A percentile compares a stretch with the other conserved stretches of the same genome.
These are phyloP conservation scores for Ilyonectria mors-panacis DNA, from an alignment of 2,329 filamentous ascomycete species.

Conservation along the genomic window DNA sequence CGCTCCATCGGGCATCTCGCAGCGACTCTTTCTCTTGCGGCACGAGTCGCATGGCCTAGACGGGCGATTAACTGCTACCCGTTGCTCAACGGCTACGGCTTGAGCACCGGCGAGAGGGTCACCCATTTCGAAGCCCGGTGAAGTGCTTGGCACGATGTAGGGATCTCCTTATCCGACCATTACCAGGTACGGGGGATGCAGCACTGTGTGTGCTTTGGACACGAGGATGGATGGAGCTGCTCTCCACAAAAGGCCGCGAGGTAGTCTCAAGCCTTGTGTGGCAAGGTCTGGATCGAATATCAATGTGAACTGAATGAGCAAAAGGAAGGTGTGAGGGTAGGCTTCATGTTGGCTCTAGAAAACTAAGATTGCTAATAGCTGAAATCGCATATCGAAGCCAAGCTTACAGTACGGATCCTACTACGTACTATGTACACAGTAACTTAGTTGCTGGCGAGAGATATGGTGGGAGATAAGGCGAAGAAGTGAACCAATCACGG, in stretches of 20 bases:
- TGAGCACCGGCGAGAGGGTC: constrained; percentile 9
- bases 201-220: neutral
- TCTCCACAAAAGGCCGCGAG: neutral
- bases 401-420: neutral
- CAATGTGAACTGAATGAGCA: neutral
- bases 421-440: neutral
- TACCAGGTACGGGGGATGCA: neutral
- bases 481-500: constrained; percentile 1
- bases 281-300: neutral
- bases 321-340: neutral
- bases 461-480: neutral
- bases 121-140: constrained; percentile 4
- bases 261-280: neutral
- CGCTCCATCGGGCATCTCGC: constrained; percentile 9
- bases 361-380: constrained; percentile 6
- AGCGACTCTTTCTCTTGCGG: constrained; percentile 16
- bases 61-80: constrained; percentile 4
- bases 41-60: constrained; percentile 18
- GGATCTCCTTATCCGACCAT: constrained; percentile 6
- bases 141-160: constrained; percentile 2
- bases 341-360: neutral
- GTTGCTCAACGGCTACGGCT: constrained; percentile 11
- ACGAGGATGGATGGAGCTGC: neutral
- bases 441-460: neutral
- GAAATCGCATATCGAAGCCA: neutral